Evolutionary conservation across 306 rosid species (phyloP), one percentile per base, ranked within the genome.

Genomic region (Mimosa bimucronata): DNA sequence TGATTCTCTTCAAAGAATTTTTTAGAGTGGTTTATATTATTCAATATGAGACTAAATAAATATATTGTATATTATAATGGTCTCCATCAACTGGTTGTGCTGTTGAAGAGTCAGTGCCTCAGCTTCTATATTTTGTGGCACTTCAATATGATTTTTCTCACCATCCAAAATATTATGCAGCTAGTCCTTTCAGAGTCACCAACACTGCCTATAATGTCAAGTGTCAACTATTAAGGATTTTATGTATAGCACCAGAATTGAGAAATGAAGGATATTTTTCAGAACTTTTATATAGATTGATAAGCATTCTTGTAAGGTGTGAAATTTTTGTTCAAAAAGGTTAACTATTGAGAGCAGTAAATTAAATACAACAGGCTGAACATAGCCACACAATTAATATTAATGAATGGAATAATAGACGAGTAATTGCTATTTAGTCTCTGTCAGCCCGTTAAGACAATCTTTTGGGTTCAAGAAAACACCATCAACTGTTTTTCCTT

Each of bases 401-500:
- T n/a, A 19, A 21, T 53, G 3, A n/a, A n/a, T 19, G 60, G 2
- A 7, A 53, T 19, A n/a, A 6, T n/a, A 53, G 26, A 21, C 26
- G 21, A 8, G 12, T 53, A 7, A 53, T n/a, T n/a, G 8, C 25
- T 19, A n/a, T 53, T 7, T 53, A 53, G 25, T 19, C 4, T 53
- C 26, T n/a, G 19, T n/a, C 60, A 53, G 8, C 11, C 44, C 34
- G 50, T 62, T 44, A 78, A 57, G 73, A 77, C 81, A 45, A 18
- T 61, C 62, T 13, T 1, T 52, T 69, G 16, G 68, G 74, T 79
- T 75, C 74, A 52, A 9, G 61, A 76, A 21, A 79, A 70, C 57
- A 10, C 1, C 82, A 73, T 76, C 78, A 80, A 72, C 77, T 10
- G 46, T 18, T 73, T 86, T 79, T 66, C 0, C 34, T 64, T 76